These are phyloP conservation scores for Lolium perenne DNA, from an alignment of 176 grass and related monocot species.

Conservation along the genomic window DNA sequence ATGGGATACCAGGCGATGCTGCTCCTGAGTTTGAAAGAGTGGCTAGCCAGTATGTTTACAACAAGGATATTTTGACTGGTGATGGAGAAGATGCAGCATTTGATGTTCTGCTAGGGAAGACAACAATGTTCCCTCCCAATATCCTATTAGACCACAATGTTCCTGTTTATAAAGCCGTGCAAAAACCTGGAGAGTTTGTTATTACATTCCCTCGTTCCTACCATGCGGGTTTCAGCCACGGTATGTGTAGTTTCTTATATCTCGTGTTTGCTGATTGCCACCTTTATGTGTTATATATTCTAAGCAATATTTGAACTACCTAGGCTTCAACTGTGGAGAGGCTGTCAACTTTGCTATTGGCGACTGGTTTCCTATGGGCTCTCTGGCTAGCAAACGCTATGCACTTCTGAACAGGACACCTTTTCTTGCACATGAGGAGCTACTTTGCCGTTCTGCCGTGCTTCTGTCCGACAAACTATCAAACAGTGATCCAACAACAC, in stretches of 20 bases:
- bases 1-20: constrained; percentile 93
- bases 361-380: constrained; percentile 77
- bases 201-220: constrained; percentile 94
- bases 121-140: constrained; percentile 97
- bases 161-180: constrained; percentile 94
- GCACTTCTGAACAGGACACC: constrained; percentile 66
- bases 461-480: constrained; percentile 62
- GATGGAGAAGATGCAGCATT: constrained; percentile 91
- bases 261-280: constrained; percentile 18
- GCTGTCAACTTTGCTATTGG: constrained; percentile 82
- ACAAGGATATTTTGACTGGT: constrained; percentile 75
- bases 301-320: constrained; percentile 34
- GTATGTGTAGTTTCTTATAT: constrained; percentile 47
- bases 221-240: constrained; percentile 97
- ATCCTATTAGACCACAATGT: constrained; percentile 76
- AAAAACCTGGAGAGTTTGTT: constrained; percentile 95
- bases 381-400: constrained; percentile 70
- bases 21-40: constrained; percentile 83
- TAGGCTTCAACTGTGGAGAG: constrained; percentile 95
- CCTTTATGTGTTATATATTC: constrained; percentile 9
- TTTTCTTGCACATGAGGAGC: constrained; percentile 84
- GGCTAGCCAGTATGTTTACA: constrained; percentile 77
- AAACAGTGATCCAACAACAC: constrained; percentile 36
- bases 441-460: constrained; percentile 77
- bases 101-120: constrained; percentile 93